phyloP scores from a whole-genome alignment of 352 stramenopile genomes.

The Pythium brachiatum region DNA sequence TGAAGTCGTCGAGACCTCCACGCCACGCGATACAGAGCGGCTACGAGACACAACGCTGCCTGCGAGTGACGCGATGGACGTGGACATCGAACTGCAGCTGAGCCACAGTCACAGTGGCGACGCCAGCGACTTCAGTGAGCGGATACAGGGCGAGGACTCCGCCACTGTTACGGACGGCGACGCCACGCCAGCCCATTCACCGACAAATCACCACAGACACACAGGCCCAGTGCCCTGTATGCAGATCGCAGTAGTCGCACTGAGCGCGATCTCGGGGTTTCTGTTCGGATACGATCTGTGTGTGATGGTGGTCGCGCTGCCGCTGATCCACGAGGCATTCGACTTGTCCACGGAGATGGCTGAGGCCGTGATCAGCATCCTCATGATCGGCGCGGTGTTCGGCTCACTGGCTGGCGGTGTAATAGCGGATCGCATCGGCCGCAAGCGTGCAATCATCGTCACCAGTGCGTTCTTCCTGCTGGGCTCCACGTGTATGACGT shows the following conservation, averaged over 20 bases:
- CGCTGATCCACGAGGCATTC: conserved; percentile 62
- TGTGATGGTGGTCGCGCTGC: conserved; percentile 71
- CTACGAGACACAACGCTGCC: conserved; percentile 18
- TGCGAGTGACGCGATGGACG: not conserved
- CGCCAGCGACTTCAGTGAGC: not conserved
- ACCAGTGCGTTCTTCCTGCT: conserved; percentile 56
- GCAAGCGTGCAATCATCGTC: conserved; percentile 60
- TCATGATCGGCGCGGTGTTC: conserved; percentile 68
- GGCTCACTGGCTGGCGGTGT: conserved; percentile 56
- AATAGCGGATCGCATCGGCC: conserved; percentile 55
- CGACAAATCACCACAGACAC: not conserved
- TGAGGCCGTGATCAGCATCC: conserved; percentile 57
- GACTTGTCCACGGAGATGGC: conserved; percentile 47
- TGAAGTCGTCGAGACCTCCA: conserved; percentile 15
- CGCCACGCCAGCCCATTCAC: too few species aligned
- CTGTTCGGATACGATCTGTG: conserved; percentile 77
- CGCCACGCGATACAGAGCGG: conserved; percentile 8
- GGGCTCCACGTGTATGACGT: conserved; percentile 68
- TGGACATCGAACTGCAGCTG: not conserved
- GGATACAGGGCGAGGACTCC: not conserved
- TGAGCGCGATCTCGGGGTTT: conserved; percentile 70
- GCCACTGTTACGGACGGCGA: not conserved
- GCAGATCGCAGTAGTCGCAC: conserved; percentile 49
- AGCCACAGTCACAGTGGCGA: not conserved
- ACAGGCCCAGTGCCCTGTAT: conserved; percentile 15